A percentile compares a stretch with the other conserved stretches of the same genome.
These are phyloP conservation scores for Fusarium incarnatum DNA, from an alignment of 2,329 filamentous ascomycete species.

Conservation along the genomic window DNA sequence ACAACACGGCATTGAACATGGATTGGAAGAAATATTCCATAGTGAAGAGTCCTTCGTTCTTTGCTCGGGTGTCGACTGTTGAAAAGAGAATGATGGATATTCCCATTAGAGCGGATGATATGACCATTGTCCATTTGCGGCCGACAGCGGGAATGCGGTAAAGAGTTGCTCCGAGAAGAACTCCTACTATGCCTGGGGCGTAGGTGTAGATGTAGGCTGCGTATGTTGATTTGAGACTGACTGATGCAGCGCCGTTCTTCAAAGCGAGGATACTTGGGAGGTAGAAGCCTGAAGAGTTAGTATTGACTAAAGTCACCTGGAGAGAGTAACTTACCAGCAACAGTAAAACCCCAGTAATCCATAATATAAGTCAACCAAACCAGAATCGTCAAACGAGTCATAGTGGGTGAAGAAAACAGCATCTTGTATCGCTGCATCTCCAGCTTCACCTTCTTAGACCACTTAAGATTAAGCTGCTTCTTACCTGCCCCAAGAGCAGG, in stretches of 20 bases:
- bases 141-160: slow-evolving; percentile 54
- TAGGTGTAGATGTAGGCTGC: slow-evolving; percentile 67
- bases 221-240: slow-evolving; percentile 61
- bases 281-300: slow-evolving; percentile 50
- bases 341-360: slow-evolving; percentile 55
- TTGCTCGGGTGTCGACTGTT: slow-evolving; percentile 52
- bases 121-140: slow-evolving; percentile 57
- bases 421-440: slow-evolving; percentile 48
- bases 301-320: no score
- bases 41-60: slow-evolving; percentile 55
- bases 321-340: slow-evolving; percentile 49
- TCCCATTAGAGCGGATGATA: slow-evolving; percentile 59
- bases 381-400: slow-evolving; percentile 52
- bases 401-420: slow-evolving; percentile 49
- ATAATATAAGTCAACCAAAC: slow-evolving; percentile 55
- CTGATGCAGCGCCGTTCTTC: slow-evolving; percentile 60
- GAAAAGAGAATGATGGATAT: slow-evolving; percentile 61
- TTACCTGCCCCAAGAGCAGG: slow-evolving; percentile 29
- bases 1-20: slow-evolving; percentile 53
- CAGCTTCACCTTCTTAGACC: slow-evolving; percentile 27
- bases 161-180: slow-evolving; percentile 59
- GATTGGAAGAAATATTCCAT: slow-evolving; percentile 61
- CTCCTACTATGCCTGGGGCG: slow-evolving; percentile 62
- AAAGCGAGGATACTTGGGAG: slow-evolving; percentile 62
- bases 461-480: slow-evolving; percentile 28